Conservation (phyloP, 1,284 basidiomycete species). For the Puccinia triticina region DNA sequence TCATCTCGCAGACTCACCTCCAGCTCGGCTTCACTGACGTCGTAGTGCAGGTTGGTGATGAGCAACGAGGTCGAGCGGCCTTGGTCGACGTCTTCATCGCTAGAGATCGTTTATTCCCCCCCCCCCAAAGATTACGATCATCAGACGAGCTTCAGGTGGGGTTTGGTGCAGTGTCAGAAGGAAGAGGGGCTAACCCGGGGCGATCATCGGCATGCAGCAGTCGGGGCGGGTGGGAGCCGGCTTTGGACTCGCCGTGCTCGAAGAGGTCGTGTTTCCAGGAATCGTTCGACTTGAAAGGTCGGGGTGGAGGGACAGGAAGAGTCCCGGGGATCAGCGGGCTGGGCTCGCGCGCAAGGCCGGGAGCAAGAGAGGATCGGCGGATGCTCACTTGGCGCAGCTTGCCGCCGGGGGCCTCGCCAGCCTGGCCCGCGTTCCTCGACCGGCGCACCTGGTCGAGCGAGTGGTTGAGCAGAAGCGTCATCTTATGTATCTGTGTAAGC, state of each 20-base stretch:
- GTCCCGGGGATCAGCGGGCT: background rate
- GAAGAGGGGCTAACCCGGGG: background rate
- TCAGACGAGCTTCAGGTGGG: too few relatives aligned
- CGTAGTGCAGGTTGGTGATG: conserved; percentile 45
- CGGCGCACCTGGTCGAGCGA: conserved; percentile 30
- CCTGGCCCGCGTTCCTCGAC: background rate
- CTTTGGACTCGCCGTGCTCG: conserved; percentile 12
- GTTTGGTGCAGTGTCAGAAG: too few relatives aligned
- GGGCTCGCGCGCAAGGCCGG: background rate
- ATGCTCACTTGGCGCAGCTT: conserved; percentile 12
- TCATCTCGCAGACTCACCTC: conserved; percentile 16
- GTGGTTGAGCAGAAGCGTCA: conserved; percentile 35
- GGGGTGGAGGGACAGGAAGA: background rate
- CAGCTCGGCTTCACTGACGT: conserved; percentile 48
- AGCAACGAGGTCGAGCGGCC: conserved; percentile 29
- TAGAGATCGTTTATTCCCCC: too few relatives aligned
- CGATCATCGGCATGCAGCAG: background rate
- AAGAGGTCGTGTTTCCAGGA: conserved; percentile 48
- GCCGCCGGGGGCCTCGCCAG: background rate
- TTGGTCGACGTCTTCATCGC: background rate
- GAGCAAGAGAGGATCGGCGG: background rate
- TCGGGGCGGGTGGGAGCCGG: conserved; percentile 8
- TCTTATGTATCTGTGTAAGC: background rate
- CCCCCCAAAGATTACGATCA: too few relatives aligned
- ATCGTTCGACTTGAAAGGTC: conserved; percentile 19